Conservation (phyloP, 495 filamentous ascomycete genomes). For the Geoglossum glabrum region DNA sequence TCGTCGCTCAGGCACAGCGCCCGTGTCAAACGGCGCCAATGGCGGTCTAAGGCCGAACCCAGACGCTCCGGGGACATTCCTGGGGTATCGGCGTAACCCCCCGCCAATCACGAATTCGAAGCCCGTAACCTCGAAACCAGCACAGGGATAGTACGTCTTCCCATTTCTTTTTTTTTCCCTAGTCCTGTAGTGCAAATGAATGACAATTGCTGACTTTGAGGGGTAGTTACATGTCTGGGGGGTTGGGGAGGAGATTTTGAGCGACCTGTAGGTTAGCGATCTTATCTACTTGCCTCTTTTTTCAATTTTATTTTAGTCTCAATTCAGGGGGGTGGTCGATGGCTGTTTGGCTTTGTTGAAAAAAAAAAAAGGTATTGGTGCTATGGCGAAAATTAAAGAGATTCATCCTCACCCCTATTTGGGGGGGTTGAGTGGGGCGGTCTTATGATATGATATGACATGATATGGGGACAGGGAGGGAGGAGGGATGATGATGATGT, state of each 20-base stretch:
- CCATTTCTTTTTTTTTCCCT: not conserved
- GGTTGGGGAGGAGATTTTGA: not conserved
- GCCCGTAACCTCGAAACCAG: not conserved
- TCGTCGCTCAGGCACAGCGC: not conserved
- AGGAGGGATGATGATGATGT: no score
- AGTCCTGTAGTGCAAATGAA: not conserved
- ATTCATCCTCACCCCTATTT: no score
- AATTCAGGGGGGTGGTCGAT: no score
- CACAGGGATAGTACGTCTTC: not conserved
- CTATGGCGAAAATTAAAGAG: no score
- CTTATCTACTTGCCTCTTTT: no score
- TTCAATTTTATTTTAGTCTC: no score
- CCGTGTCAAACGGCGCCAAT: not conserved
- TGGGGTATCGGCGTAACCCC: conserved; percentile 1
- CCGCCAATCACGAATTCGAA: not conserved
- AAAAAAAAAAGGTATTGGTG: no score
- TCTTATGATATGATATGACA: no score
- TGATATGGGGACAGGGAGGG: no score
- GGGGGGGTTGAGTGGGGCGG: no score
- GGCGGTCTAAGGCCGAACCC: not conserved
- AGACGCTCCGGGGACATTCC: not conserved
- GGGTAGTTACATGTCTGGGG: not conserved
- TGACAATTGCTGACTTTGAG: not conserved
- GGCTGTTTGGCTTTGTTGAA: no score
- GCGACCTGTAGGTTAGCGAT: not conserved